These are phyloP conservation scores for Cryptococcus deneoformans DNA, from an alignment of 1,284 basidiomycete genomes.

Conservation along the genomic window DNA sequence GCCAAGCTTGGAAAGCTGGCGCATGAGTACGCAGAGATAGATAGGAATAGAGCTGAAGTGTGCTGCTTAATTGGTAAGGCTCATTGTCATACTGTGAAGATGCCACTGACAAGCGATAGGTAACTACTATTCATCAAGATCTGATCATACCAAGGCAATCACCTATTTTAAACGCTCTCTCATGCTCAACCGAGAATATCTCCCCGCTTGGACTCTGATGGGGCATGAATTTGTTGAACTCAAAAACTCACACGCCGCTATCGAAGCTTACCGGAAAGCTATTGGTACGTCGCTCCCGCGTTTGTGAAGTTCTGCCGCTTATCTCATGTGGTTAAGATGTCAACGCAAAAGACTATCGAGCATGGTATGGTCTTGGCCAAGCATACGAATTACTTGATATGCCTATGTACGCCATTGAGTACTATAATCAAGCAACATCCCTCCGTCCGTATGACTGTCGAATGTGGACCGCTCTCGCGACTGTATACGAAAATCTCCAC, in stretches of 20 bases:
- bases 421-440: constrained; percentile 94
- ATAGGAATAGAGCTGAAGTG: constrained; percentile 89
- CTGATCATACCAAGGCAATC: constrained; percentile 93
- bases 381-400: constrained; percentile 96
- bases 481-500: constrained; percentile 88
- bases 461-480: constrained; percentile 92
- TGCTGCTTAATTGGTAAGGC: constrained; percentile 85
- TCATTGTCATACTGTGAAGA: background rate
- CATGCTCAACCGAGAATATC: constrained; percentile 87
- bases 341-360: constrained; percentile 93
- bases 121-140: constrained; percentile 91
- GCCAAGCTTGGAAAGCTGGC: constrained; percentile 88
- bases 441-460: constrained; percentile 95
- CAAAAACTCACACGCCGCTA: constrained; percentile 98
- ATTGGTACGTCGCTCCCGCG: constrained; percentile 62
- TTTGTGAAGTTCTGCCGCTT: background rate
- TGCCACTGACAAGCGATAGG: constrained; percentile 55
- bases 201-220: constrained; percentile 99
- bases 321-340: constrained; percentile 59
- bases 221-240: constrained; percentile 99
- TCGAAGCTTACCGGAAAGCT: constrained; percentile 94
- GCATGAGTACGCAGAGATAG: constrained; percentile 81
- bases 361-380: constrained; percentile 98
- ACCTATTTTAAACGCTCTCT: constrained; percentile 93
- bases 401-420: constrained; percentile 93